Evolutionary conservation across 2,329 filamentous ascomycete species (phyloP).

Genomic region (Hirsutella rhossiliensis): DNA sequence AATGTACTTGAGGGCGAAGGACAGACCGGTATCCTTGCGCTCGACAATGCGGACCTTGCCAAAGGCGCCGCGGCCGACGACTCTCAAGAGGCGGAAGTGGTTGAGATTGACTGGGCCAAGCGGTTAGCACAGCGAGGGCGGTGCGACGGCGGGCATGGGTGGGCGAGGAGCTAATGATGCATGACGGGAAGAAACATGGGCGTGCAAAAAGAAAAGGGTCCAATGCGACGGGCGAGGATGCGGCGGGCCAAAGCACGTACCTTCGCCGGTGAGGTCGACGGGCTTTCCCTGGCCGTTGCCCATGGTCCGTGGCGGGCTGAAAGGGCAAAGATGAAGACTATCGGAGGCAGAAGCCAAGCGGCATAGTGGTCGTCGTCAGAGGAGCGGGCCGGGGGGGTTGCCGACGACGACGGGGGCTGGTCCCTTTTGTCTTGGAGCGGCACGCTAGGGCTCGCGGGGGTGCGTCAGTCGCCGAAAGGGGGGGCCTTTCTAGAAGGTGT

Average conservation of each 20-base stretch:
- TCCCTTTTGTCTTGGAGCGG: not conserved
- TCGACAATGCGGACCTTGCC: conserved; percentile 98
- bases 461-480: not conserved
- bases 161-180: not conserved
- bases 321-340: conserved; percentile 13
- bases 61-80: conserved; percentile 95
- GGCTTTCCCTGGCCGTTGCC: conserved; percentile 93
- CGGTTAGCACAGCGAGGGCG: not conserved
- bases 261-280: conserved; percentile 85
- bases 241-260: conserved; percentile 31
- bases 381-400: not conserved
- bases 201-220: conserved; percentile 4
- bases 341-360: conserved; percentile 8
- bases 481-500: not conserved
- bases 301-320: conserved; percentile 51
- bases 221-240: not conserved
- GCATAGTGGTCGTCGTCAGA: conserved; percentile 11
- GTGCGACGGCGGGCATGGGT: not conserved
- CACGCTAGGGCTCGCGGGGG: conserved; percentile 1
- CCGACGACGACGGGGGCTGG: not conserved
- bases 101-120: conserved; percentile 71
- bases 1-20: conserved; percentile 96
- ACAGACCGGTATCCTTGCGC: conserved; percentile 85
- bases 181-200: not conserved
- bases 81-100: conserved; percentile 87